Conservation (phyloP, 2,329 filamentous ascomycete genomes). For the Monosporascus cannonballus region DNA sequence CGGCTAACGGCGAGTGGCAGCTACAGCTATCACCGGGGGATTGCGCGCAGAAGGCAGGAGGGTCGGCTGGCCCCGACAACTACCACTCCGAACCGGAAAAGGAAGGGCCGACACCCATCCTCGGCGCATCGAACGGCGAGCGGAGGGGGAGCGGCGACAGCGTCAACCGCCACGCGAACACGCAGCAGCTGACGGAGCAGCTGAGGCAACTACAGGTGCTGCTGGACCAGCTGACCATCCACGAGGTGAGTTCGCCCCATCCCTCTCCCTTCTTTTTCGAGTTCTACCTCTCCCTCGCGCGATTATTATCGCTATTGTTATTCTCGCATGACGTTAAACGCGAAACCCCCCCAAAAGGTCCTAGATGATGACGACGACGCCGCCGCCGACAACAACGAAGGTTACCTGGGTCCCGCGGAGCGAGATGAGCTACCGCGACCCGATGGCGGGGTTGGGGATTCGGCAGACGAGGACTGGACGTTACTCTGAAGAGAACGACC, state of each 20-base stretch:
- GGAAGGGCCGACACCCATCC: not conserved
- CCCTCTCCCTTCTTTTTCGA: not conserved
- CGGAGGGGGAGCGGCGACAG: not conserved
- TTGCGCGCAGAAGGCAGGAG: not conserved
- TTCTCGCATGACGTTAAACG: too few relatives aligned
- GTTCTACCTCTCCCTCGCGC: not conserved
- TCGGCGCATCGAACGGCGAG: not conserved
- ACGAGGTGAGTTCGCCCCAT: conserved; percentile 1
- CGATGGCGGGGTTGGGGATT: not conserved
- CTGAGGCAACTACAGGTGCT: conserved; percentile 10
- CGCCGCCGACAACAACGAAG: not conserved
- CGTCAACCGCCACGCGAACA: not conserved
- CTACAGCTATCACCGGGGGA: not conserved
- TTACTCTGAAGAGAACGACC: not conserved
- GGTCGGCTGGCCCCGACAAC: too few relatives aligned
- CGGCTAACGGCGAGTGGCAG: not conserved
- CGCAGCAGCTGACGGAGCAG: conserved; percentile 6
- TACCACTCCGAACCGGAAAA: too few relatives aligned
- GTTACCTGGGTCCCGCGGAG: not conserved
- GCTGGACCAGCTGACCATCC: conserved; percentile 8
- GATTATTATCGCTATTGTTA: too few relatives aligned
- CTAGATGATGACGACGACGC: not conserved
- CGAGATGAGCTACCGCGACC: not conserved
- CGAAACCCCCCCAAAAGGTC: not conserved
- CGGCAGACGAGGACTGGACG: conserved; percentile 1